Evolutionary conservation across 1,139 yeast species (phyloP).

Genomic region (Taphrina flavorubra): DNA sequence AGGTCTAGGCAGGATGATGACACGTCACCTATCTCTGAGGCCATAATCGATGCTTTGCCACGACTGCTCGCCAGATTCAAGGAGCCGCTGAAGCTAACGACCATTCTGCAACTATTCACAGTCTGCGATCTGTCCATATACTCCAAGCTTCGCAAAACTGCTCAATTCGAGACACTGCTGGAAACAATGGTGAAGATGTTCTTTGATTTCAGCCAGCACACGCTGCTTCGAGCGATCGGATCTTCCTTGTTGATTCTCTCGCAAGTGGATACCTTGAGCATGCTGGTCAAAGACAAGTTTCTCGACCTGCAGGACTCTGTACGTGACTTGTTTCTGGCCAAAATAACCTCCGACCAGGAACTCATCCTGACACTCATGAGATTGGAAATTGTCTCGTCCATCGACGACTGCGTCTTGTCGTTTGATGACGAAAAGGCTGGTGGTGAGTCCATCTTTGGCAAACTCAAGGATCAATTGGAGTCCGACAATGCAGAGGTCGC

Average conservation of each 20-base stretch:
- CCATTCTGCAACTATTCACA: constrained; percentile 48
- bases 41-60: constrained; percentile 47
- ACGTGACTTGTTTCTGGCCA: constrained; percentile 33
- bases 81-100: constrained; percentile 48
- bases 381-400: constrained; percentile 37
- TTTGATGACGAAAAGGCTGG: constrained; percentile 38
- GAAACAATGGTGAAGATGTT: constrained; percentile 48
- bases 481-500: constrained; percentile 2
- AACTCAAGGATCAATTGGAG: constrained; percentile 13
- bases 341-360: constrained; percentile 23
- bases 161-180: constrained; percentile 47
- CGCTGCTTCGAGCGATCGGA: constrained; percentile 42
- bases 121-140: constrained; percentile 47
- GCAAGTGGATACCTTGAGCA: constrained; percentile 42
- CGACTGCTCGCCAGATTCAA: constrained; percentile 48
- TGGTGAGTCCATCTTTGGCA: constrained; percentile 15
- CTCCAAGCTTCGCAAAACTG: constrained; percentile 48
- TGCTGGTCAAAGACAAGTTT: constrained; percentile 41
- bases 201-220: constrained; percentile 42
- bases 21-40: constrained; percentile 39
- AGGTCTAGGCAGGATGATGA: constrained; percentile 6
- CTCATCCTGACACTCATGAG: constrained; percentile 9
- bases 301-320: constrained; percentile 45
- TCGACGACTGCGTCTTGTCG: constrained; percentile 41
- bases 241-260: constrained; percentile 42